Conservation (phyloP, 2,329 filamentous ascomycete genomes). For the Tricladium varicosporioides region DNA sequence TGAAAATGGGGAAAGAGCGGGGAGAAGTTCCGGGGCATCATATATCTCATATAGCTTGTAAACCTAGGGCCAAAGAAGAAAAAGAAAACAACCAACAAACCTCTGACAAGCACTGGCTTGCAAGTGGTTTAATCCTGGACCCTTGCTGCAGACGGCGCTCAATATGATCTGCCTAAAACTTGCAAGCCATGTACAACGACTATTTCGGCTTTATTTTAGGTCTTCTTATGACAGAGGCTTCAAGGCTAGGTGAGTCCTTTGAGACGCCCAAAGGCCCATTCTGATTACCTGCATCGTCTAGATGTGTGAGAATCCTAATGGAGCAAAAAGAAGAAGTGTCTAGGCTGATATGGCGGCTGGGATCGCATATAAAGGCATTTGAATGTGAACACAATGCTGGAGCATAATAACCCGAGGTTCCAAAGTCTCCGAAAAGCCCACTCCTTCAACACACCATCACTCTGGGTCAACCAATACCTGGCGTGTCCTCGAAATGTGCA, state of each 20-base stretch:
- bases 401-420: neutral
- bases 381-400: neutral
- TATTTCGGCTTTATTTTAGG: neutral
- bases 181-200: neutral
- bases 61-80: no score
- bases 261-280: neutral
- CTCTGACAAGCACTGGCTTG: neutral
- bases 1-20: no score
- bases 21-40: no score
- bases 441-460: no score
- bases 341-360: neutral
- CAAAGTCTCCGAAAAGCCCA: neutral
- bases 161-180: neutral
- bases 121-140: neutral
- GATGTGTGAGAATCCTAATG: neutral
- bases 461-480: no score
- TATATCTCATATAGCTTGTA: no score
- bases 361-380: neutral
- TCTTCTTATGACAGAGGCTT: neutral
- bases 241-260: neutral
- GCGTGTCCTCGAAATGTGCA: no score
- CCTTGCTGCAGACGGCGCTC: neutral
- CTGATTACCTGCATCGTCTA: neutral
- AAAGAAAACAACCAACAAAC: no score
- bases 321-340: neutral